Base-by-base conservation (phyloP, 371 early-diverging fungal genomes). In the Haplosporangium sp. region DNA sequence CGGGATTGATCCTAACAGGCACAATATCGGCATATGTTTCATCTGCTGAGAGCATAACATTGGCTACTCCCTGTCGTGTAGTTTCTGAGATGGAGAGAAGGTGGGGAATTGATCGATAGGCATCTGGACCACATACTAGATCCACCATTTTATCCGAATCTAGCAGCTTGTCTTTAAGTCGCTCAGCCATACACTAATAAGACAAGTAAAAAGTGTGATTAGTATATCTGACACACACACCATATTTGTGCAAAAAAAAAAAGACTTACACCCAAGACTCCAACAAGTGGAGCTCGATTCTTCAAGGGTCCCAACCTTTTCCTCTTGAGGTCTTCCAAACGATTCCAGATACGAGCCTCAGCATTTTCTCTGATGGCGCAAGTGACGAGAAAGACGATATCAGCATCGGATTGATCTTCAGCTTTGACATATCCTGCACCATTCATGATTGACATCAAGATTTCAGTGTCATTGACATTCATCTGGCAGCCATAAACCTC, bases 401-500 rank as follows among this genome's bases (percentile, higher is more conserved):
- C 88, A 0, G 94, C 93, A 6, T 90, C 88, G 4, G 84, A 85
- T 19, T 89, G 72, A 27, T 68, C 75, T 37, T 81, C 72, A 0
- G 93, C 92, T 56, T 91, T 85, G 63, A 84, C 82, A 76, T 92
- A 94, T 13, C 94, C 94, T 34, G 92, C 86, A 44, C 86, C 84
- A 59, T 92, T 87, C 86, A 94, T 86, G 40, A 94, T 90, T 1
- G 93, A 83, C 85, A 92, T 94, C 67, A 94, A 76, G 59, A 94
- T 92, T 83, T 94, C 94, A 0, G 94, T 92, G 71, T 94, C 94
- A 73, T 89, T 93, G 52, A 92, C 91, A 76, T 94, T 90, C 94
- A 94, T 94, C 78, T 93, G 94, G 74, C 94, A 94, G 6, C 94
- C 94, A 72, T 94, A 94, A 11, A 93, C 93, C 75, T 94, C 94